Percentiles rank a stretch among this genome's conserved stretches.
These are phyloP conservation scores for Yamadazyma akitaensis DNA, from an alignment of 805 yeast species.

Conservation along the genomic window DNA sequence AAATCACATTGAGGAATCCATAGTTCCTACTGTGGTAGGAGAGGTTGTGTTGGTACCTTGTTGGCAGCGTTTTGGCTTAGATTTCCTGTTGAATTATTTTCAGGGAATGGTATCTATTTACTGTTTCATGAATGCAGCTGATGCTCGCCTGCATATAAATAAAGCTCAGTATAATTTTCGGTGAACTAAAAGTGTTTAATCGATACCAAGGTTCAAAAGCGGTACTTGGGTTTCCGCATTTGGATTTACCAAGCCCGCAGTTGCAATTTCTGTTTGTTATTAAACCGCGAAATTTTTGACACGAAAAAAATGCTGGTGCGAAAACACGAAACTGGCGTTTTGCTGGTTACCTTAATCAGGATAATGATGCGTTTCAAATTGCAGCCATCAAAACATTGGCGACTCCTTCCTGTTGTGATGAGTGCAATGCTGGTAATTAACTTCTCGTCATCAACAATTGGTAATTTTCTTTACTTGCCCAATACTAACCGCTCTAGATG, in stretches of 20 bases:
- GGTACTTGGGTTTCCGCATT: slow-evolving; percentile 3
- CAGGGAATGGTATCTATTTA: neutral
- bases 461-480: neutral
- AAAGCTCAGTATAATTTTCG: neutral
- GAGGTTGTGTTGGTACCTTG: too few species aligned
- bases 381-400: slow-evolving; percentile 3
- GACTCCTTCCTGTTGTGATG: neutral
- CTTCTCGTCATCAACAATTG: neutral
- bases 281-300: slow-evolving; percentile 1
- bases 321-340: slow-evolving; percentile 1
- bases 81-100: neutral
- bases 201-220: slow-evolving; percentile 5
- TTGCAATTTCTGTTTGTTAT: neutral
- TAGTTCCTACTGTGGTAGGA: too few species aligned
- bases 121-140: neutral
- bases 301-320: slow-evolving; percentile 1
- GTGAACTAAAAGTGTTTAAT: neutral
- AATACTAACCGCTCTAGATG: slow-evolving; percentile 10
- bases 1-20: too few species aligned
- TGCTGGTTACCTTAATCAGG: slow-evolving; percentile 4
- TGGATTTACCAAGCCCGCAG: neutral
- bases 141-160: neutral
- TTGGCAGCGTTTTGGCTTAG: too few species aligned
- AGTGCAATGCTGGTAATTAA: neutral
- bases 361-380: neutral